Base-by-base conservation (phyloP, 176 grass and related monocot genomes). In the Guadua angustifolia region DNA sequence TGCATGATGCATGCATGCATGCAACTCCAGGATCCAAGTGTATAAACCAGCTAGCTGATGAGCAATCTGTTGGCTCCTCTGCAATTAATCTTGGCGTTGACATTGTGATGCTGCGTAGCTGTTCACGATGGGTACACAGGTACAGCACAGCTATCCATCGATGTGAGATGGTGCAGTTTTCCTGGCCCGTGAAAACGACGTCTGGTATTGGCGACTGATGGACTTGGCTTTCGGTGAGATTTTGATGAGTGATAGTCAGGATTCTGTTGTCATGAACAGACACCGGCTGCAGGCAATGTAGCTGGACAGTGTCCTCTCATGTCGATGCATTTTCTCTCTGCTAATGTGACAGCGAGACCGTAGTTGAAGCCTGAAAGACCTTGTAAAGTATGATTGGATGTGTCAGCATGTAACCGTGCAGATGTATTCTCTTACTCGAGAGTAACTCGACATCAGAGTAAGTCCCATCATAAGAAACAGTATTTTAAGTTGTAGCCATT, bases 301-400 rank as follows among this genome's bases (percentile, higher is more conserved):
- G 70, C 71, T 52, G 13, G 82, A 53, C 45, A 84, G 45, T 73
- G 45, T 57, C 62, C 56, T 62, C 55, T 43, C 71, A 45, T 38
- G 19, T 69, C 68, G 47, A 79, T 1, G 51, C 29, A 16, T n/a
- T 58, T 1, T 60, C 57, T 40, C 25, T 55, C 69, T 38, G 79
- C 63, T 22, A n/a, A n/a, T n/a, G n/a, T n/a, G n/a, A n/a, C n/a
- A n/a, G n/a, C n/a, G n/a, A n/a, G 44, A 26, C 16, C 16, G 43
- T 6, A 26, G 69, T 16, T 50, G 29, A 51, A 52, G 35, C 26
- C n/a, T 46, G 6, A 32, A 29, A 29, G 16, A 42, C 45, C 63
- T 74, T 0, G 64, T 38, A 22, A 22, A 56, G 86, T 56, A 88
- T 78, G 65, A 83, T 55, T 45, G 66, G 53, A 83, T n/a, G 66